Evolutionary conservation across 176 grass and related monocot species (phyloP).

Genomic region (Rhipidocladum racemiflorum): DNA sequence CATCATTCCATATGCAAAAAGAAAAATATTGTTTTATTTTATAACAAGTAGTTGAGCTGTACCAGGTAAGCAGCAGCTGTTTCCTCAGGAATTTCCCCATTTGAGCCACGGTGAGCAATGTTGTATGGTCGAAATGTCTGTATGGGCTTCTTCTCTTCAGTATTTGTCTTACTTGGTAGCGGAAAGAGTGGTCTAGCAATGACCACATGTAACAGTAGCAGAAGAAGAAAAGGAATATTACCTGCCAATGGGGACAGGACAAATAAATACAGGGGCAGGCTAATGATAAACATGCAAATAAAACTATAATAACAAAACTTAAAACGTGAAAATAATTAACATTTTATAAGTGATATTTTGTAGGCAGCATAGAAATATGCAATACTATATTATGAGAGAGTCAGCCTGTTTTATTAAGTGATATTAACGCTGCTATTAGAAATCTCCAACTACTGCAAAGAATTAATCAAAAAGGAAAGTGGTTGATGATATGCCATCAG

Average conservation of each 20-base stretch:
- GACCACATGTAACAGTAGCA: constrained; percentile 43
- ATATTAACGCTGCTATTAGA: background rate
- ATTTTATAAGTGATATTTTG: background rate
- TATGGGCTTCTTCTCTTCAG: constrained; percentile 51
- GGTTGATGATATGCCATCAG: background rate
- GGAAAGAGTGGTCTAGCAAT: constrained; percentile 60
- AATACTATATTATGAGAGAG: background rate
- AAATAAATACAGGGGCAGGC: constrained; percentile 2
- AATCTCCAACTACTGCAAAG: background rate
- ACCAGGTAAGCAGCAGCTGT: constrained; percentile 84
- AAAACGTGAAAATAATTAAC: background rate
- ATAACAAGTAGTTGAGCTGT: constrained; percentile 15
- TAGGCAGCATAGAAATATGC: background rate
- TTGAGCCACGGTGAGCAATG: constrained; percentile 94
- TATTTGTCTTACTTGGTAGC: constrained; percentile 55
- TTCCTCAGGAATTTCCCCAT: constrained; percentile 98
- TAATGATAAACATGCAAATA: background rate
- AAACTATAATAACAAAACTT: background rate
- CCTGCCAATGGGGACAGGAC: constrained; percentile 32
- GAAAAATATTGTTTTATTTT: background rate
- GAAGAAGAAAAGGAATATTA: constrained; percentile 48
- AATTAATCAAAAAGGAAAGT: background rate
- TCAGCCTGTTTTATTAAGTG: background rate
- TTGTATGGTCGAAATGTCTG: constrained; percentile 90
- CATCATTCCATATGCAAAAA: constrained; percentile 8